Percentiles rank a stretch among this genome's conserved stretches.
These are phyloP conservation scores for Trypanosoma lewisi DNA, from an alignment of 208 protist species.

Conservation along the genomic window DNA sequence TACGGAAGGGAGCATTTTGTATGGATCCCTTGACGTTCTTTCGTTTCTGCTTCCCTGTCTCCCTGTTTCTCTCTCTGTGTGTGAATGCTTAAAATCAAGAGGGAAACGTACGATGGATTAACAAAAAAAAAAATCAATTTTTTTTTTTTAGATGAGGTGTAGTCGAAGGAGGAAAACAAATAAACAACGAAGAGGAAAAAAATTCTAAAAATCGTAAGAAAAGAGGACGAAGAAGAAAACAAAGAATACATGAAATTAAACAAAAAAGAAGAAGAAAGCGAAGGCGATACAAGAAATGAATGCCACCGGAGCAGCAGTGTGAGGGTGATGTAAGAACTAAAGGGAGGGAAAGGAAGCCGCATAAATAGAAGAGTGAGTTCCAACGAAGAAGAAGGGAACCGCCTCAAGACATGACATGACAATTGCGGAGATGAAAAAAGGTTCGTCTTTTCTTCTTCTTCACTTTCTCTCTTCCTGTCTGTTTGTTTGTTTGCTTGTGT, in stretches of 20 bases:
- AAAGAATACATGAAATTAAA: background rate
- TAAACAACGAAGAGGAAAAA: background rate
- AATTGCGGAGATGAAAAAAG: background rate
- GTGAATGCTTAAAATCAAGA: background rate
- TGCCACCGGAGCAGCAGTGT: background rate
- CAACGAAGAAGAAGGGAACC: background rate
- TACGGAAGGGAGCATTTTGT: too few relatives aligned
- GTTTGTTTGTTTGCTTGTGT: background rate
- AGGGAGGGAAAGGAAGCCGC: background rate
- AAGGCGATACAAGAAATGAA: too few relatives aligned
- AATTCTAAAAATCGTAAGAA: background rate
- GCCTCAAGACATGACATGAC: background rate
- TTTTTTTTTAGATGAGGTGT: too few relatives aligned
- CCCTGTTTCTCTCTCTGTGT: too few relatives aligned
- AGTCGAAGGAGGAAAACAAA: background rate
- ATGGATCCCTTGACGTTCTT: too few relatives aligned
- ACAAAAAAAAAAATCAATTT: background rate
- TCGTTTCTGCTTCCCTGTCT: too few relatives aligned
- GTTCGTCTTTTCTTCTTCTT: background rate
- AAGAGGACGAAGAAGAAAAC: background rate
- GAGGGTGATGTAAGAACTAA: background rate
- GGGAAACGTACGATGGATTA: background rate
- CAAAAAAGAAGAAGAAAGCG: background rate
- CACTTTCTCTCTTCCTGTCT: conserved; percentile 2
- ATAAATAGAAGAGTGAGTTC: background rate